Conservation (phyloP, 371 early-diverging fungal genomes). For the Mortierella sp. region DNA sequence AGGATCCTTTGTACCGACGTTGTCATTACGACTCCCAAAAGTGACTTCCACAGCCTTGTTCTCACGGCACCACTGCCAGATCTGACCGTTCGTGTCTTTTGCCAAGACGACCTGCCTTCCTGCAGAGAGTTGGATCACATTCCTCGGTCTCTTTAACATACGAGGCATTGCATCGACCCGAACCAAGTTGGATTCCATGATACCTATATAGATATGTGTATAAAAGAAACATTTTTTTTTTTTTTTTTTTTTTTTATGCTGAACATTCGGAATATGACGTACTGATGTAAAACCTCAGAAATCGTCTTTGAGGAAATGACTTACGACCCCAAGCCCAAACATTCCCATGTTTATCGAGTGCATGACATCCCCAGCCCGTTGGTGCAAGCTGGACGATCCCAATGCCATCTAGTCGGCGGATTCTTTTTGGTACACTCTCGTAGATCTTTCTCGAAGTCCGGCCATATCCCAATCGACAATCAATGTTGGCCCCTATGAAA, state of each 20-base stretch:
- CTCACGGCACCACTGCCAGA: conserved; percentile 55
- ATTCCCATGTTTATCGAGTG: conserved; percentile 42
- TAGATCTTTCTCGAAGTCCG: conserved; percentile 35
- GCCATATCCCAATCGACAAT: conserved; percentile 44
- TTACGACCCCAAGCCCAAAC: conserved; percentile 57
- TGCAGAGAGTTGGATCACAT: conserved; percentile 31
- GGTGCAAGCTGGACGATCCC: conserved; percentile 41
- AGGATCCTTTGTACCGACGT: conserved; percentile 11
- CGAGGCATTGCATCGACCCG: conserved; percentile 38
- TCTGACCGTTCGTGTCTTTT: conserved; percentile 26
- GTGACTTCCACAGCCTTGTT: conserved; percentile 33
- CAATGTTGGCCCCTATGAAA: conserved; percentile 26
- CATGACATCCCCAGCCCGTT: conserved; percentile 54
- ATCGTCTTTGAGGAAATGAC: conserved; percentile 8
- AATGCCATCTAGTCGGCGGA: conserved; percentile 38
- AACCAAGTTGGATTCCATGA: conserved; percentile 40
- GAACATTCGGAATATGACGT: too few relatives aligned
- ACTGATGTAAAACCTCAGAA: neutral
- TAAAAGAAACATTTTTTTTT: conserved; percentile 1
- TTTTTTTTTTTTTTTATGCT: neutral
- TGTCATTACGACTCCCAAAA: conserved; percentile 7
- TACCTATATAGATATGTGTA: conserved; percentile 20
- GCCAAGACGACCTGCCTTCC: conserved; percentile 49
- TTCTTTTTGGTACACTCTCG: conserved; percentile 46
- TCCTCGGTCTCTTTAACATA: conserved; percentile 38